A percentile compares a stretch with the other conserved stretches of the same genome.
Conservation (phyloP, 352 stramenopile genomes). For the Thalassiosira livingstoniorum region DNA sequence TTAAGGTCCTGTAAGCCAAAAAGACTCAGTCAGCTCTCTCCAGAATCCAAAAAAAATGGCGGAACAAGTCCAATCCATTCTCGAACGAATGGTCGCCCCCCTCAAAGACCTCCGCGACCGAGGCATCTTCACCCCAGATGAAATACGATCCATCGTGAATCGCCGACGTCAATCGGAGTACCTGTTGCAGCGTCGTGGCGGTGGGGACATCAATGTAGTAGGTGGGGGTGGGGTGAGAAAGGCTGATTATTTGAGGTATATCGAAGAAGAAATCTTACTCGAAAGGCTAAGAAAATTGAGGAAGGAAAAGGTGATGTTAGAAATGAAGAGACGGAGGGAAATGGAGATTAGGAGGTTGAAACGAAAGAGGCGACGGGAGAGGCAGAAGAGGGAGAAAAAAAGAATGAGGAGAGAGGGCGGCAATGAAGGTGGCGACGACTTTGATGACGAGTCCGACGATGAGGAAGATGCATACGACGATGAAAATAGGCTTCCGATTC, state of each 20-base stretch:
- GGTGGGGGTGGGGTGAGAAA: constrained; percentile 39
- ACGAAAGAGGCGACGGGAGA: constrained; percentile 11
- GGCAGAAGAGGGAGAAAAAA: constrained; percentile 8
- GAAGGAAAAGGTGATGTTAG: constrained; percentile 56
- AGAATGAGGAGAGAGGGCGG: constrained; percentile 20
- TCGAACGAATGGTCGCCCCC: constrained; percentile 82
- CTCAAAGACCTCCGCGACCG: constrained; percentile 78
- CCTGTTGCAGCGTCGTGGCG: constrained; percentile 59
- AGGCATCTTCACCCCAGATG: constrained; percentile 69
- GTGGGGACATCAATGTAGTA: neutral
- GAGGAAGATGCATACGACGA: constrained; percentile 5
- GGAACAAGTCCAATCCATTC: constrained; percentile 82
- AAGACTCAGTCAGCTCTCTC: too few relatives aligned
- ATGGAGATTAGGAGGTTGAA: constrained; percentile 15
- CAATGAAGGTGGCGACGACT: constrained; percentile 34
- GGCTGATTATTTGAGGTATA: constrained; percentile 81
- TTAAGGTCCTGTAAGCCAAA: too few relatives aligned
- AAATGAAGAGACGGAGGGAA: constrained; percentile 38
- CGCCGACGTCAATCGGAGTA: constrained; percentile 80
- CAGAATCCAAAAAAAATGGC: constrained; percentile 77
- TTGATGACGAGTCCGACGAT: constrained; percentile 38
- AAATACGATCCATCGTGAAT: constrained; percentile 78
- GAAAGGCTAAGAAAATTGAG: constrained; percentile 73
- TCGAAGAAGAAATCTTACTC: constrained; percentile 76
- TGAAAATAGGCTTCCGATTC: constrained; percentile 13